Evolutionary conservation across 2,329 filamentous ascomycete genomes (phyloP), one percentile per base, ranked within the genome.

Genomic region (Beauveria sp.): DNA sequence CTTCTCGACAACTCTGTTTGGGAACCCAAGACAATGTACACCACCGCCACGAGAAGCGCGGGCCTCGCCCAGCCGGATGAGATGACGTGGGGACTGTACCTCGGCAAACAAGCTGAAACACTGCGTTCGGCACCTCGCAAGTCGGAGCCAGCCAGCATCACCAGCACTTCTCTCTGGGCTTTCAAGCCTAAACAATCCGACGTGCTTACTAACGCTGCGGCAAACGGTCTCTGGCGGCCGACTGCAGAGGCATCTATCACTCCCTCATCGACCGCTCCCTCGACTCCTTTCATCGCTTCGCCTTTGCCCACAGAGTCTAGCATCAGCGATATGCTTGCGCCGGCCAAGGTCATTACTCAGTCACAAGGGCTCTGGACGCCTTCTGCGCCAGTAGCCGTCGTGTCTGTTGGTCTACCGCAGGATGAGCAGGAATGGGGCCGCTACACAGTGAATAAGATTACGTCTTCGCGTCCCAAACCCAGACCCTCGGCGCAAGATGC

Each of bases 61-160:
- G 71, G 72, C 12, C 65, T 76, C 8, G 69, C 73, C 2, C 73
- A 78, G 62, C 74, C 74, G 4, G 71, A 73, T 42, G 66, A 69
- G 43, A 63, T 66, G n/a, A 69, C 67, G 3, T 77, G 74, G 76
- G 64, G 67, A 28, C 63, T 59, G 24, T 75, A 75, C 56, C 65
- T 71, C 34, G 61, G 65, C 30, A 52, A 49, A 22, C 50, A 60
- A 18, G 28, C 53, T 50, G 24, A 57, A 20, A 38, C 58, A 3
- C 42, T 58, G 5, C 64, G 66, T 30, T n/a, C 59, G 1, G 49
- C 54, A 18, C 56, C 62, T 14, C 58, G 65, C 47, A 60, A 42
- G 50, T 60, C 61, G 7, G 54, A 61, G 50, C 59, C 45, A 6
- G 59, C 26, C 49, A 43, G 14, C 22, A 62, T 63, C 42, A 45